Evolutionary conservation across 176 grass and related monocot species (phyloP).

Genomic region (Avena insularis): DNA sequence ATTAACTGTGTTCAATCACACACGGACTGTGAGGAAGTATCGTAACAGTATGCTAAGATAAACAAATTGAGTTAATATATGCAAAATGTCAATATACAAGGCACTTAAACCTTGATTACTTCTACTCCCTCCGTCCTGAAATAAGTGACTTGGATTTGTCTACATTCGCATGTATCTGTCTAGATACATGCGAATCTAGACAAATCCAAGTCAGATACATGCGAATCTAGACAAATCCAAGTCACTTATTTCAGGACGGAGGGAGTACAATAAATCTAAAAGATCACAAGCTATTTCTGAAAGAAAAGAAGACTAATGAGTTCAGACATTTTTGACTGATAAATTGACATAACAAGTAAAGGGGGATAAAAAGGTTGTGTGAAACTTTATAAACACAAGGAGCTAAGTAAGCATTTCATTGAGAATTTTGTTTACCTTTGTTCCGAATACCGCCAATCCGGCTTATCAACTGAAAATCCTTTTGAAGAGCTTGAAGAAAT

Average conservation of each 20-base stretch:
- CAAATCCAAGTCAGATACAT: too few species aligned
- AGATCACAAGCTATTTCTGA: conserved; percentile 1
- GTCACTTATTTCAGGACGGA: too few species aligned
- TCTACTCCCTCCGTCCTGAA: not conserved
- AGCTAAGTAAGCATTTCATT: conserved; percentile 13
- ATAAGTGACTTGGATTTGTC: too few species aligned
- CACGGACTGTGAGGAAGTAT: conserved; percentile 7
- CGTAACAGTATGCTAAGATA: conserved; percentile 17
- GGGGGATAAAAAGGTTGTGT: not conserved
- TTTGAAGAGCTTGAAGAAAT: conserved; percentile 80
- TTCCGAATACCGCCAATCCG: conserved; percentile 62
- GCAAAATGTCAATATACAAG: conserved; percentile 19
- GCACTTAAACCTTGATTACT: conserved; percentile 22
- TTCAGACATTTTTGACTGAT: not conserved
- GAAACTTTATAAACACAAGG: conserved; percentile 38
- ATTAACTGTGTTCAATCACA: conserved; percentile 27
- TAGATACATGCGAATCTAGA: too few species aligned
- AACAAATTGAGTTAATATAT: conserved; percentile 27
- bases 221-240: too few species aligned
- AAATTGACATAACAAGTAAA: not conserved
- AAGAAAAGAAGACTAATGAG: conserved; percentile 22
- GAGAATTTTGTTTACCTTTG: conserved; percentile 58
- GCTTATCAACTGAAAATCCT: conserved; percentile 75
- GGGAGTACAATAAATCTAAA: conserved; percentile 12
- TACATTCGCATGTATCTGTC: too few species aligned